Base-by-base conservation (phyloP, 805 yeast species). In the Pichia cephalocereana region DNA sequence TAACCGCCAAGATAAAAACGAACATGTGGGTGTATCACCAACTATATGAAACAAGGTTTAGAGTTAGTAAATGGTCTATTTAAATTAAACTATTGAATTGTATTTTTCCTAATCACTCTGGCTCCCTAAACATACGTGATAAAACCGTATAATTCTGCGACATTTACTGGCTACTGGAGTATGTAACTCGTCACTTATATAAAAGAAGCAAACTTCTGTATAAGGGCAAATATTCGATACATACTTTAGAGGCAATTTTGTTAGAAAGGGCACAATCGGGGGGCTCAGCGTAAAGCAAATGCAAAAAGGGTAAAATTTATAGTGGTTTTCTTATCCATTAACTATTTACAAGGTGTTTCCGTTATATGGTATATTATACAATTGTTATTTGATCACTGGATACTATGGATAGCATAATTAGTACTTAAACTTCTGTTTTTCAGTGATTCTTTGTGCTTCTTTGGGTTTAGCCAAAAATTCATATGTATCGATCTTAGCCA, bases 11-110 rank as follows among this genome's bases (percentile, higher is more conserved):
- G 62, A 47, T 8, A 64, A 44, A 48, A 59, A 63, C 27, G 57
- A 45, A 38, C 66, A 57, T 15, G 61, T 52, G 2, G 67, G 59
- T 6, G 64, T 41, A 44, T 63, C 65, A 4, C 68, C 68, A 48
- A 60, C 67, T 64, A 23, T 8, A 34, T n/a, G 27, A 18, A 34
- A 37, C 26, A 23, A 3, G 23, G 23, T 19, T 19, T 19, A 19
- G 27, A 27, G 23, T 27, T 14, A 32, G 38, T 19, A 31, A 34
- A 54, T 48, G 46, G 40, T 37, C 15, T 15, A n/a, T 9, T n/a
- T 26, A 18, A 36, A 14, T 14, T 1, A 11, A 15, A 11, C 9
- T 18, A 23, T 5, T 23, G 26, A 6, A 5, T 5, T 23, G 26
- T 23, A 23, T 5, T 6, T 23, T 5, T 23, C 6, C 1, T 23